phyloP scores from a whole-genome alignment of 176 grass and related monocot genomes.

The Aegilops longissima region DNA sequence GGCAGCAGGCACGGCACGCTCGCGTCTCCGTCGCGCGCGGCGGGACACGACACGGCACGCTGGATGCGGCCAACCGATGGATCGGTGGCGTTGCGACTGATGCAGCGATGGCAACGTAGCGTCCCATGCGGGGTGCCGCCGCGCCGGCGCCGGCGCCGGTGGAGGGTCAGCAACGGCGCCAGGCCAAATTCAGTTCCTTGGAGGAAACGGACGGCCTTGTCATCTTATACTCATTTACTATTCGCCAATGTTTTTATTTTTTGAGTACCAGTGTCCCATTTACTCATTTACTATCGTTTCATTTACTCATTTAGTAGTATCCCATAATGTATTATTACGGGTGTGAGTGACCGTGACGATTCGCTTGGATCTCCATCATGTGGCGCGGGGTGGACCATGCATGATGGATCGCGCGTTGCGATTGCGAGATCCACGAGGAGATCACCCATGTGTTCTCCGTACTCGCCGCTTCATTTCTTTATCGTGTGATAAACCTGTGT shows the following conservation, averaged over 20 bases:
- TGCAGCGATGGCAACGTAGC: neutral
- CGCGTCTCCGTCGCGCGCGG: neutral
- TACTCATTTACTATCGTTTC: no score
- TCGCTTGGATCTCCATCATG: neutral
- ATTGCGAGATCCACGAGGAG: slow-evolving; percentile 3
- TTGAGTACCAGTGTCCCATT: no score
- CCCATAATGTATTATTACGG: no score
- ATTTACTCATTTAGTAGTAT: no score
- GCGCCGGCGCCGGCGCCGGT: no score
- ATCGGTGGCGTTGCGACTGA: no score
- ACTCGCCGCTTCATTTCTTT: neutral
- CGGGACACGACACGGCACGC: neutral
- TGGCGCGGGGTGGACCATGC: neutral
- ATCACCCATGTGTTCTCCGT: neutral
- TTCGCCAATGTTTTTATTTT: no score
- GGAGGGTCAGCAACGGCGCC: no score
- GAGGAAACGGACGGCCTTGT: no score
- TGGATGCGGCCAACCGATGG: neutral
- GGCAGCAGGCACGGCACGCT: neutral
- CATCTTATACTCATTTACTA: no score
- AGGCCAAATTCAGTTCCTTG: no score
- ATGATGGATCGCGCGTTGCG: neutral
- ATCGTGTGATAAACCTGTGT: neutral
- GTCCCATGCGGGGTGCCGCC: neutral
- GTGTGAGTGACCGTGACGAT: neutral